These are phyloP conservation scores for Sporodiniella umbellata DNA, from an alignment of 371 early-diverging fungal genomes.

Conservation along the genomic window DNA sequence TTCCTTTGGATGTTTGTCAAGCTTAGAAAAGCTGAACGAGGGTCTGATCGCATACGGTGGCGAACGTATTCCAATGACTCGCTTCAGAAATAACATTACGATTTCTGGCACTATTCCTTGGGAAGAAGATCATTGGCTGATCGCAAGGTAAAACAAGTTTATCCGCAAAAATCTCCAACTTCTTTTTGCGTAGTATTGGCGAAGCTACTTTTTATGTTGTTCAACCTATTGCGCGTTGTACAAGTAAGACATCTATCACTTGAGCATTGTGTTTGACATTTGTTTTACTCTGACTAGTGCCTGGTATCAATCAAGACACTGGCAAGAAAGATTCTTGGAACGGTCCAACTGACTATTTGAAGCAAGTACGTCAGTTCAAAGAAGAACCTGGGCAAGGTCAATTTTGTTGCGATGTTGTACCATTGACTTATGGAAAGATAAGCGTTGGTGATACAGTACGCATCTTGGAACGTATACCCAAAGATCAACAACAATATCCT, in stretches of 20 bases:
- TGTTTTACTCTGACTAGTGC: conserved; percentile 15
- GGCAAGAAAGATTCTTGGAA: conserved; percentile 42
- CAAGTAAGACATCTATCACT: conserved; percentile 21
- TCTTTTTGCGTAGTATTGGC: conserved; percentile 28
- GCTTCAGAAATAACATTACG: conserved; percentile 44
- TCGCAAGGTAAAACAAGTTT: conserved; percentile 21
- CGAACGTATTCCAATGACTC: conserved; percentile 28
- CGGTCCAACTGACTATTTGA: conserved; percentile 28
- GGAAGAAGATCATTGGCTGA: conserved; percentile 52
- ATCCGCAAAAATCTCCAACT: neutral
- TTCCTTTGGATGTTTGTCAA: conserved; percentile 36
- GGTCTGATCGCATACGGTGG: conserved; percentile 31
- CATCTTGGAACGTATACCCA: conserved; percentile 42
- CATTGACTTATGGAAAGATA: conserved; percentile 41
- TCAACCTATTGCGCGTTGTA: conserved; percentile 40
- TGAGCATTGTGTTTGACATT: no score
- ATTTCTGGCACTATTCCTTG: conserved; percentile 41
- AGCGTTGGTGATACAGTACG: conserved; percentile 38
- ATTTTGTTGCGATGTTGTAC: conserved; percentile 45
- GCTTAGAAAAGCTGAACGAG: conserved; percentile 30
- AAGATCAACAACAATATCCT: conserved; percentile 12
- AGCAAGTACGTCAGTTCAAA: conserved; percentile 23
- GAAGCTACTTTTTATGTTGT: conserved; percentile 41
- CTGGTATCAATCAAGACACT: conserved; percentile 47
- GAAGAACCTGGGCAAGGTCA: conserved; percentile 31